phyloP scores from a whole-genome alignment of 768 basidiomycete genomes.

The Amylocystis lapponica region DNA sequence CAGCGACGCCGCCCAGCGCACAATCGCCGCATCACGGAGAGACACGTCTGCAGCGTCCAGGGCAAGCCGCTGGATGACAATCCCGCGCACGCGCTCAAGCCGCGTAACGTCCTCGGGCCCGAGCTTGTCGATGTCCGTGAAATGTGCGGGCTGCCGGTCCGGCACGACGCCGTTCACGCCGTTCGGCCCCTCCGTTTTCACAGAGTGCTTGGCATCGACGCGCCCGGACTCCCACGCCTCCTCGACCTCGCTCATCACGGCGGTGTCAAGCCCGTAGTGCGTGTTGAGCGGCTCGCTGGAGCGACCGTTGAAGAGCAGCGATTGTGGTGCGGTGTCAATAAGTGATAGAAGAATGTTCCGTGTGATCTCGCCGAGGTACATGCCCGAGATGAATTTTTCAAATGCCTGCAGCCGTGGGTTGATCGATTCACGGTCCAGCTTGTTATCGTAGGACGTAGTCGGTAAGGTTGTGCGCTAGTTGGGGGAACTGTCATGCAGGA shows the following conservation, averaged over 20 bases:
- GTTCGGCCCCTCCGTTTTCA: slow-evolving; percentile 4
- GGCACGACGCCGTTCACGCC: slow-evolving; percentile 13
- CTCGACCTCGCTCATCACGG: slow-evolving; percentile 83
- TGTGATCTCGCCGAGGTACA: slow-evolving; percentile 96
- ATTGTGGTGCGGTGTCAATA: slow-evolving; percentile 65
- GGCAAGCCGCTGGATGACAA: slow-evolving; percentile 58
- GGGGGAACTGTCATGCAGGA: background rate
- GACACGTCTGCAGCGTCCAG: slow-evolving; percentile 48
- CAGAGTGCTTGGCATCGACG: background rate
- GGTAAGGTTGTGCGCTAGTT: slow-evolving; percentile 75
- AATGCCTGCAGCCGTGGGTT: slow-evolving; percentile 92
- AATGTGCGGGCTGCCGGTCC: slow-evolving; percentile 14
- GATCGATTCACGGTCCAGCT: slow-evolving; percentile 88
- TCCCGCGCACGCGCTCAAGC: slow-evolving; percentile 50
- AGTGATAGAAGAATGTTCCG: slow-evolving; percentile 81
- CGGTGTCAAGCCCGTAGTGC: slow-evolving; percentile 94
- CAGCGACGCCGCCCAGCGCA: slow-evolving; percentile 72
- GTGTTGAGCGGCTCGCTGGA: slow-evolving; percentile 69
- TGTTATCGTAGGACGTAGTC: slow-evolving; percentile 85
- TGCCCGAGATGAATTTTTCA: slow-evolving; percentile 98
- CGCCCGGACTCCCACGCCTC: slow-evolving; percentile 53
- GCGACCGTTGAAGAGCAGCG: slow-evolving; percentile 77
- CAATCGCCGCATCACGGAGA: slow-evolving; percentile 51
- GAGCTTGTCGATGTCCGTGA: slow-evolving; percentile 19
- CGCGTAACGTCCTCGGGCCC: slow-evolving; percentile 22